These are phyloP conservation scores for Aspergillus jensenii DNA, from an alignment of 2,329 filamentous ascomycete species.

Conservation along the genomic window DNA sequence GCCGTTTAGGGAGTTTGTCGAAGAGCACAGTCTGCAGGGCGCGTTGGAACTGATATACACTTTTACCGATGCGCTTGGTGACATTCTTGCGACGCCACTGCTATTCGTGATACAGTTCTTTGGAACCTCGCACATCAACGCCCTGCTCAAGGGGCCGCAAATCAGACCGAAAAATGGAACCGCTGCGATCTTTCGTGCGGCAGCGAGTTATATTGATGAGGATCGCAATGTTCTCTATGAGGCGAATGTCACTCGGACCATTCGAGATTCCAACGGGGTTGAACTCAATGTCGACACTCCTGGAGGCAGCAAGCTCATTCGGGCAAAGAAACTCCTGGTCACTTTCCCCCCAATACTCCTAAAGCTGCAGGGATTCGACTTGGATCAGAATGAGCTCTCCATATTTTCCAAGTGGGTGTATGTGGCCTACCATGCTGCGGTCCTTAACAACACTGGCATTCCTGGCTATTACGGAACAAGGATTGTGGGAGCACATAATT, in stretches of 20 bases:
- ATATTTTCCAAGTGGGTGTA: slow-evolving; percentile 40
- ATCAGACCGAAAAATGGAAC: slow-evolving; percentile 19
- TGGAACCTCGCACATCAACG: slow-evolving; percentile 11
- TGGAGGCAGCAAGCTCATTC: slow-evolving; percentile 31
- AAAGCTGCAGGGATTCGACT: slow-evolving; percentile 38
- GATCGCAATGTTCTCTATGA: slow-evolving; percentile 24
- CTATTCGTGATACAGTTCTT: slow-evolving; percentile 12
- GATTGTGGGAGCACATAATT: slow-evolving; percentile 6
- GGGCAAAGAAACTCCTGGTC: slow-evolving; percentile 39
- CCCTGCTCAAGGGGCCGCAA: slow-evolving; percentile 17
- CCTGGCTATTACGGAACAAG: slow-evolving; percentile 8
- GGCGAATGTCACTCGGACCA: slow-evolving; percentile 21
- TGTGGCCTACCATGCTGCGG: slow-evolving; percentile 38
- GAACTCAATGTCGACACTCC: slow-evolving; percentile 25
- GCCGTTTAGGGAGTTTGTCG: slow-evolving; percentile 20
- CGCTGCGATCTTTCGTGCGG: slow-evolving; percentile 14
- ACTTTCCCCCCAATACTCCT: slow-evolving; percentile 37
- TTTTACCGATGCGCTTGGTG: slow-evolving; percentile 12
- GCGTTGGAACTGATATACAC: slow-evolving; percentile 1
- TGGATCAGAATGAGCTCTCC: slow-evolving; percentile 33
- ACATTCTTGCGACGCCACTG: slow-evolving; percentile 14
- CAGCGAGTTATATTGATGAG: slow-evolving; percentile 23
- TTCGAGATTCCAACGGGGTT: slow-evolving; percentile 18
- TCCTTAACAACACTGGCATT: slow-evolving; percentile 43
- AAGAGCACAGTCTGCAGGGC: slow-evolving; percentile 5